phyloP scores from a whole-genome alignment of 1,139 yeast species.

The Nakaseomyces sp. region DNA sequence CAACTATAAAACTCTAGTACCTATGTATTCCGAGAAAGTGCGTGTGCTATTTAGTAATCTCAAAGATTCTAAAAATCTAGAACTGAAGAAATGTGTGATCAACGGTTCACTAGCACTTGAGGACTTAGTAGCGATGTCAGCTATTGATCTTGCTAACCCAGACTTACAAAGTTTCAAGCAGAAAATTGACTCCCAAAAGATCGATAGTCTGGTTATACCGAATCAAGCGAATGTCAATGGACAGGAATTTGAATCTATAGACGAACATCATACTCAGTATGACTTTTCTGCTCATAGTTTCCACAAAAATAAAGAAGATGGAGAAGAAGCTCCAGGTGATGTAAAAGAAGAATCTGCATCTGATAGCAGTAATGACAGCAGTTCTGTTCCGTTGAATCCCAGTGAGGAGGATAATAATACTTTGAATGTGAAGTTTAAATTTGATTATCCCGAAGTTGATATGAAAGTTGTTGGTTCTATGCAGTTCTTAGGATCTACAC shows the following conservation, averaged over 20 bases:
- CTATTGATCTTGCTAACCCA: conserved; percentile 61
- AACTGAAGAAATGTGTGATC: conserved; percentile 41
- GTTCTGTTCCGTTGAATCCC: background rate
- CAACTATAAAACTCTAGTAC: conserved; percentile 16
- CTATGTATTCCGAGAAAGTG: conserved; percentile 44
- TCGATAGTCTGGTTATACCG: conserved; percentile 53
- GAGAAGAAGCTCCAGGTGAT: background rate
- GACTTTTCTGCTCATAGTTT: background rate
- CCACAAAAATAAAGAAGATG: conserved; percentile 1
- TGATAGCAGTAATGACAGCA: background rate
- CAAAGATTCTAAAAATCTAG: conserved; percentile 43
- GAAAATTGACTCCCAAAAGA: conserved; percentile 59
- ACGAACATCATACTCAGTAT: conserved; percentile 1
- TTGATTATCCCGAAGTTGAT: conserved; percentile 1
- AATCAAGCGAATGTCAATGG: conserved; percentile 26
- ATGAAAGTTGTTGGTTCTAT: conserved; percentile 1
- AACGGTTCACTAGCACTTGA: conserved; percentile 40
- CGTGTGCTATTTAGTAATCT: conserved; percentile 48
- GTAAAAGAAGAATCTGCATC: background rate
- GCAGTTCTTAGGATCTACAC: conserved; percentile 8
- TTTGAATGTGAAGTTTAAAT: background rate
- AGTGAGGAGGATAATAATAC: background rate
- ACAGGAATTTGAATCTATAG: background rate
- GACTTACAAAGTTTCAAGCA: conserved; percentile 65
- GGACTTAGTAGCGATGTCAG: conserved; percentile 48